phyloP scores from a whole-genome alignment of 352 stramenopile species.

The Pythium vanterpoolii region DNA sequence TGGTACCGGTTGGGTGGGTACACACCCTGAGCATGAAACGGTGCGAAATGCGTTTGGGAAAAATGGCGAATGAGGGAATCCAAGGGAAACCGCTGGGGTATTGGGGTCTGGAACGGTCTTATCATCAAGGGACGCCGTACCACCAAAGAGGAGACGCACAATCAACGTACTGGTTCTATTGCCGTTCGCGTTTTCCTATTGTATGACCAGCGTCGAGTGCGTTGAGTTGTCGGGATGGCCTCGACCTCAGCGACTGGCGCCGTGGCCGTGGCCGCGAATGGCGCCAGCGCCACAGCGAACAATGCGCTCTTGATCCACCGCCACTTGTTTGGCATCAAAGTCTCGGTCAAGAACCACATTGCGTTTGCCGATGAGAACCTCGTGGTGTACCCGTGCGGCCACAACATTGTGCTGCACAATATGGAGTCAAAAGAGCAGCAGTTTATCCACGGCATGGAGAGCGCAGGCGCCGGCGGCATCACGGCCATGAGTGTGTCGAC shows the following conservation, averaged over 20 bases:
- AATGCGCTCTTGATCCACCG: constrained; percentile 47
- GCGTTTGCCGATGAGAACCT: constrained; percentile 84
- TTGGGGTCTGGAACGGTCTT: too few relatives aligned
- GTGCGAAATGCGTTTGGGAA: too few relatives aligned
- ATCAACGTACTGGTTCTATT: background rate
- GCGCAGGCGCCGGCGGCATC: constrained; percentile 64
- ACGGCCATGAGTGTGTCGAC: constrained; percentile 79
- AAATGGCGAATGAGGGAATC: too few relatives aligned
- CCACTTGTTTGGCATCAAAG: constrained; percentile 87
- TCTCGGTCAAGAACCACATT: constrained; percentile 75
- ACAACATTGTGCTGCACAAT: constrained; percentile 88
- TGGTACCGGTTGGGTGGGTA: background rate
- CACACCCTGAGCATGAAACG: background rate
- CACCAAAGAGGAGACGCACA: background rate
- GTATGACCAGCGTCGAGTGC: background rate
- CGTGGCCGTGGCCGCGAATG: background rate
- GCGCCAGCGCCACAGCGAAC: background rate
- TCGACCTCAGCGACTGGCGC: background rate
- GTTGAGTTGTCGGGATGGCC: constrained; percentile 7
- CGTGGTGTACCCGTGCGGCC: constrained; percentile 84
- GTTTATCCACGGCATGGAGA: constrained; percentile 87
- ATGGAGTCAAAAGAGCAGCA: constrained; percentile 90
- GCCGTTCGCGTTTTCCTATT: background rate
- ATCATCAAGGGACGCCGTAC: background rate
- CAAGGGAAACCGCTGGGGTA: too few relatives aligned